Evolutionary conservation across 2,329 filamentous ascomycete genomes (phyloP).

Genomic region (Sordariomycetes sp.): DNA sequence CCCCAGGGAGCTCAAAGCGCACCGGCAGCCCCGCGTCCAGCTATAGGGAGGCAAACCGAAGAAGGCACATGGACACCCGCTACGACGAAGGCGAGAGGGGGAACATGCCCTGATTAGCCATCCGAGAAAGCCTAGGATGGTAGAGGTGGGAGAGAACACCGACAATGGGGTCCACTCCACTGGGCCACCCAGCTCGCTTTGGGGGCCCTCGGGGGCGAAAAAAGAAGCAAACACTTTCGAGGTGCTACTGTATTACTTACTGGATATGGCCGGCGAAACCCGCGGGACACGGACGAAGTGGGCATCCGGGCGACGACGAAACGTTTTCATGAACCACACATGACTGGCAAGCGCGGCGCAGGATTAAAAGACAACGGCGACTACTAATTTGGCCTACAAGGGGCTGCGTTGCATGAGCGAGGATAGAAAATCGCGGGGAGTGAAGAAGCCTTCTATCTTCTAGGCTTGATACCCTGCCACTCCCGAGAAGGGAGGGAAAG

Average conservation of each 20-base stretch:
- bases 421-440: not conserved
- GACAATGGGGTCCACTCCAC: no score
- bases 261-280: not conserved
- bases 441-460: not conserved
- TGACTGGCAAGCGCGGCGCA: not conserved
- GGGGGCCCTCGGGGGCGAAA: no score
- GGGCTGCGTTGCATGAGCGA: not conserved
- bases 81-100: not conserved
- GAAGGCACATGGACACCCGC: conserved; percentile 6
- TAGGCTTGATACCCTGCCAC: not conserved
- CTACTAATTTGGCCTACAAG: not conserved
- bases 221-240: no score
- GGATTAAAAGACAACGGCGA: not conserved
- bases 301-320: not conserved
- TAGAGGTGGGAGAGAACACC: no score
- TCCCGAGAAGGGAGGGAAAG: not conserved
- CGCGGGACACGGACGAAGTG: no score
- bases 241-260: not conserved
- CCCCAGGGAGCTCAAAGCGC: conserved; percentile 31
- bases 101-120: not conserved
- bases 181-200: no score
- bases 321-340: not conserved
- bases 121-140: not conserved
- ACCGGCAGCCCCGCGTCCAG: conserved; percentile 37
- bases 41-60: conserved; percentile 27